These are phyloP conservation scores for Stellera chamaejasme DNA, from an alignment of 345 rosid species.

Conservation along the genomic window DNA sequence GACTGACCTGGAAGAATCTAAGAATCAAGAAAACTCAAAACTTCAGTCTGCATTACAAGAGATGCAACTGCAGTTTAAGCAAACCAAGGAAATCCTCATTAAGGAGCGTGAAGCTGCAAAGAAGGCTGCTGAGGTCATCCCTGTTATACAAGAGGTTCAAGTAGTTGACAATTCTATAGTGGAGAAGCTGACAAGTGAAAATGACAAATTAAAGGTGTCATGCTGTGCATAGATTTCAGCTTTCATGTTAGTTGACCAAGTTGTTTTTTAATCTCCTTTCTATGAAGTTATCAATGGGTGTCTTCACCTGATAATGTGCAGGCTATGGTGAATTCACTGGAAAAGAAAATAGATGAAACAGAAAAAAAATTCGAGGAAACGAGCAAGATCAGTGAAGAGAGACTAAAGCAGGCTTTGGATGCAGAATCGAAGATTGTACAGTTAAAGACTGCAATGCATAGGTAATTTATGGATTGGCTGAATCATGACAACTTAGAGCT, in stretches of 20 bases:
- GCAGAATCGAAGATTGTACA: constrained; percentile 84
- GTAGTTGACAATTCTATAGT: constrained; percentile 64
- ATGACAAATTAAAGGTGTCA: constrained; percentile 82
- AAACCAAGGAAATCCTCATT: constrained; percentile 66
- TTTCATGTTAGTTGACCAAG: constrained; percentile 5
- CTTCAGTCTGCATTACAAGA: constrained; percentile 76
- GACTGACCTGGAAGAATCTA: constrained; percentile 94
- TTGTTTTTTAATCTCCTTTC: constrained; percentile 4
- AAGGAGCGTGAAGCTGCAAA: constrained; percentile 76
- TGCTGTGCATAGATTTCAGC: constrained; percentile 11
- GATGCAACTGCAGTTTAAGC: constrained; percentile 73
- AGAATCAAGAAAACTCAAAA: constrained; percentile 82
- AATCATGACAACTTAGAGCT: too few relatives aligned
- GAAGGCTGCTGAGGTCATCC: constrained; percentile 51
- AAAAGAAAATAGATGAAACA: constrained; percentile 80
- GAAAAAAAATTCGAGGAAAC: constrained; percentile 84
- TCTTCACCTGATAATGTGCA: constrained; percentile 30
- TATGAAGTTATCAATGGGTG: not conserved
- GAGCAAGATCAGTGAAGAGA: constrained; percentile 70
- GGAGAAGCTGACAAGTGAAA: constrained; percentile 77
- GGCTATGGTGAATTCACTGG: constrained; percentile 76
- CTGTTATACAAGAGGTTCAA: constrained; percentile 83
- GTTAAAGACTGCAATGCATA: constrained; percentile 86
- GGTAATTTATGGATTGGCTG: constrained; percentile 26
- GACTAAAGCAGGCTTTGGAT: constrained; percentile 85